Conservation (phyloP, 2,329 filamentous ascomycete genomes). For the Tolypocladium capitatum region DNA sequence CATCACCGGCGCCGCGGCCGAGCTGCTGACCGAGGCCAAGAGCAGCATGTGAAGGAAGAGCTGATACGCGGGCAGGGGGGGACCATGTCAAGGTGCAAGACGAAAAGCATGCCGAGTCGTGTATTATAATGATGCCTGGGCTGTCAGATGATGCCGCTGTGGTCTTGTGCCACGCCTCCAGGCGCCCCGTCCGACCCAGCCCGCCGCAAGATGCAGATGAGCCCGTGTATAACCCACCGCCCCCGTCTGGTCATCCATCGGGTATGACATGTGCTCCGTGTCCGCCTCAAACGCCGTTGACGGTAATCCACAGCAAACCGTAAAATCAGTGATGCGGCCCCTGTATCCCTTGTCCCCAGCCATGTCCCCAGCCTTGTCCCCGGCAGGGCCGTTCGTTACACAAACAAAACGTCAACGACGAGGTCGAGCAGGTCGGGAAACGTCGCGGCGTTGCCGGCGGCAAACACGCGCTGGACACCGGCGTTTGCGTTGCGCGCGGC, state of each 20-base stretch:
- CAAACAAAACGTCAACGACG: constrained; percentile 29
- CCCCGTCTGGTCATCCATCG: not conserved
- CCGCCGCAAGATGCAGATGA: not conserved
- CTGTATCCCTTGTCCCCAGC: not conserved
- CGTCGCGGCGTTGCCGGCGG: constrained; percentile 21
- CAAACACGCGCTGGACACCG: constrained; percentile 19
- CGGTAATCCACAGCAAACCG: not conserved
- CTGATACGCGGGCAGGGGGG: not conserved
- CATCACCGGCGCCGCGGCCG: constrained; percentile 68
- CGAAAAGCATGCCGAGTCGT: not conserved
- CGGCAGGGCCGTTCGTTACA: constrained; percentile 14
- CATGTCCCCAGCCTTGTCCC: too few relatives aligned
- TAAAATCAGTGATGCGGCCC: not conserved
- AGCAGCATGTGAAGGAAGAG: constrained; percentile 15
- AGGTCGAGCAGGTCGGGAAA: constrained; percentile 31
- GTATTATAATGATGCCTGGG: constrained; percentile 4
- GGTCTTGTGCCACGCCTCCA: not conserved
- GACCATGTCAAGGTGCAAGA: not conserved
- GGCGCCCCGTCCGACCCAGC: not conserved
- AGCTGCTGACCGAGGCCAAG: constrained; percentile 39
- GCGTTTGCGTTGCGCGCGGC: constrained; percentile 13
- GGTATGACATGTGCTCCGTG: not conserved
- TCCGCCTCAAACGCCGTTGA: not conserved
- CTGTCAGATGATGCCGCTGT: not conserved
- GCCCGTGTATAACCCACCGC: not conserved